Conservation (phyloP, 2,329 filamentous ascomycete genomes). For the Aureobasidium sp. region DNA sequence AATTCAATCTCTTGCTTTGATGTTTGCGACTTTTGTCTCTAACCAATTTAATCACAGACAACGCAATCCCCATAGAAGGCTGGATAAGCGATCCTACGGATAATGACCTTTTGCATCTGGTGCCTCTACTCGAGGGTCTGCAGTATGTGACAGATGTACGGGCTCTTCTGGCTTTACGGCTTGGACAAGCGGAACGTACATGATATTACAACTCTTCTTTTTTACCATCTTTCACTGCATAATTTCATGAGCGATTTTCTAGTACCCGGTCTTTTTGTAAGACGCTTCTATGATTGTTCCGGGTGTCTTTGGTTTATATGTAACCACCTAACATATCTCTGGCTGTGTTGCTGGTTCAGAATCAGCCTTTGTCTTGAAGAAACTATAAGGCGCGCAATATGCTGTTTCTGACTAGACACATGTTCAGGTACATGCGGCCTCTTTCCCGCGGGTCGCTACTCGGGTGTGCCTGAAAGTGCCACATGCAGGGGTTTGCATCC, state of each 20-base stretch:
- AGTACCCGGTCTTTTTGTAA: not conserved
- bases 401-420: not conserved
- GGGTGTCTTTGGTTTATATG: not conserved
- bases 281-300: not conserved
- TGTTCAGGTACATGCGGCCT: not conserved
- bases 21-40: not conserved
- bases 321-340: not conserved
- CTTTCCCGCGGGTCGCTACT: too few relatives aligned
- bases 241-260: not conserved
- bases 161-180: constrained; percentile 76
- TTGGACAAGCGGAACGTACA: constrained; percentile 55
- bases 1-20: not conserved
- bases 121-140: constrained; percentile 85
- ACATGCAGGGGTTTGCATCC: not conserved
- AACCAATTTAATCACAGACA: constrained; percentile 52
- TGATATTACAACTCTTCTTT: not conserved
- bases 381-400: not conserved
- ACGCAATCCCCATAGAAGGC: constrained; percentile 96
- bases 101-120: constrained; percentile 84
- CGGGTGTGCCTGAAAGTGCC: not conserved
- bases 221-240: not conserved
- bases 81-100: constrained; percentile 99
- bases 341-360: not conserved
- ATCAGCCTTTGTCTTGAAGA: not conserved
- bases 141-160: constrained; percentile 96